Evolutionary conservation across 1,139 yeast genomes (phyloP), one percentile per base, ranked within the genome.

Genomic region (Ashbya aceris): DNA sequence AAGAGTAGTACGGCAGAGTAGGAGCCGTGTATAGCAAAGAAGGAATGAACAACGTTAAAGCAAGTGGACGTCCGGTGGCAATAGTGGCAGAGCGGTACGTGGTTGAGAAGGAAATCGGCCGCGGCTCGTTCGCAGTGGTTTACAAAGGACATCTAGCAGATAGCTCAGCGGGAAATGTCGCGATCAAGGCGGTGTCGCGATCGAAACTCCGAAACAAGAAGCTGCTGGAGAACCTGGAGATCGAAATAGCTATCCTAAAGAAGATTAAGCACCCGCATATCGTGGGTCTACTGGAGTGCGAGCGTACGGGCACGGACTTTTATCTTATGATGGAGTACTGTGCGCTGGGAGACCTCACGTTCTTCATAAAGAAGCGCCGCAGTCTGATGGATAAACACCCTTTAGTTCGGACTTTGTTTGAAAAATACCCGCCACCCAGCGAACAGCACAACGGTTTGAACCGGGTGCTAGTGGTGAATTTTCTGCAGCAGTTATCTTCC

Each of bases 241-340:
- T 87, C 44, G 98, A 91, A 64, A 87, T 91, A 39, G 70, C 83
- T 40, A 91, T 91, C 40, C 70, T 91, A 51, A 86, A 87, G 66
- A 77, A 83, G 40, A 73, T 91, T 71, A 79, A 81, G 52, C 96
- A 91, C 57, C 95, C 96, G 2, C 97, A 91, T 61, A 84, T 91
- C 41, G 98, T 91, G 3, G 81, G 83, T 10, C 68, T 91, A 40
- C 64, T 84, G 43, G 97, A 89, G 55, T 86, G 85, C 59, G 78
- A 80, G 48, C 83, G 85, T 56, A 83, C 95, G 0, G 62, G 77
- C 8, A 69, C 83, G 8, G 86, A 89, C 62, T 85, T 87, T 66
- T 93, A 86, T 62, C 69, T 91, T 50, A 78, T 89, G n/a, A 91
- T 91, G 97, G 97, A 91, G 60, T 91, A 86, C 65, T 91, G 98